Evolutionary conservation across 176 grass and related monocot genomes (phyloP), one percentile per base, ranked within the genome.

Genomic region (Phragmites australis): DNA sequence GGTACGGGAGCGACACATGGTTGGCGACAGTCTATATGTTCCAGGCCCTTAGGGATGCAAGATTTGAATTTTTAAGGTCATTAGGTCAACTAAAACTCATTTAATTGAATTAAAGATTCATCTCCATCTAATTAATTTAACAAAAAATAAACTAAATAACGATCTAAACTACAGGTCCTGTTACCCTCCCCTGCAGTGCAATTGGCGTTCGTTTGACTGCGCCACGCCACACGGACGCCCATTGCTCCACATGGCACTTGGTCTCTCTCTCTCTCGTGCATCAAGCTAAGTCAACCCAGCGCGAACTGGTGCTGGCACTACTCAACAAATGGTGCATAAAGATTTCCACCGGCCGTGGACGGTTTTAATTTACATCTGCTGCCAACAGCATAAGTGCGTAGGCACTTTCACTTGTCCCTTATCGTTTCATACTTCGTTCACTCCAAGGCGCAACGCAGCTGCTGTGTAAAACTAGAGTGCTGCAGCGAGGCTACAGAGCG

Each of bases 301-400:
- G 12, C 17, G 2, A 5, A 2, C 70, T 1, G 18, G 60, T 5
- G 29, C 13, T 79, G 60, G 60, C 60, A 52, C 7, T 60, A 37
- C 18, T 23, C 55, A 26, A 8, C 75, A 73, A 52, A 64, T 78
- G 74, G 83, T 29, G 74, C 83, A 52, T 30, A 60, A 78, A 44
- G 45, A 54, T 72, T 22, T 42, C 56, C 58, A 75, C 83, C 83
- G 83, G 83, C 83, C 56, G 2, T 32, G 75, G 83, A 54, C 75
- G 83, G 83, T 55, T 55, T 25, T 41, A n/a, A n/a, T 7, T 0
- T 3, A 34, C 2, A 59, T 0, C n/a, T n/a, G n/a, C 26, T 34
- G 23, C 25, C 22, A 64, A n/a, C 55, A 45, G 32, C 64, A 45
- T 85, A 42, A 42, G 72, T 31, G 57, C 49, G 26, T 17, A 30